Evolutionary conservation across 352 stramenopile species (phyloP).

Genomic region (Phytophthora palmivora): DNA sequence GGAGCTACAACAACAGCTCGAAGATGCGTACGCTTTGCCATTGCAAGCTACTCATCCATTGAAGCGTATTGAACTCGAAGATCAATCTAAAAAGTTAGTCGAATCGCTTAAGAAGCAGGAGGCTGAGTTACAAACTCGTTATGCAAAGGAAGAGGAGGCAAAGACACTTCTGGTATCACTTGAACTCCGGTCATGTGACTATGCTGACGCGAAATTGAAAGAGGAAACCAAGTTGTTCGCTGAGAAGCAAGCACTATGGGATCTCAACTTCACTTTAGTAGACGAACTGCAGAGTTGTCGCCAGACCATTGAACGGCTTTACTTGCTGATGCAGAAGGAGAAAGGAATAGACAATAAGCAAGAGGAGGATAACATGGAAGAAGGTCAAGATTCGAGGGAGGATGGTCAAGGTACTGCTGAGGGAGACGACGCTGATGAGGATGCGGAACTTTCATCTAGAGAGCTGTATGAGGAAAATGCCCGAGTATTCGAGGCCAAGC

Average conservation of each 20-base stretch:
- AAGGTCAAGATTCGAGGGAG: too few species aligned
- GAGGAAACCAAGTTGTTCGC: slow-evolving; percentile 63
- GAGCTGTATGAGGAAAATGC: slow-evolving; percentile 49
- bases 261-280: slow-evolving; percentile 49
- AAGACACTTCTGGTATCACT: slow-evolving; percentile 53
- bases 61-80: slow-evolving; percentile 50
- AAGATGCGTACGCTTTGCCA: slow-evolving; percentile 53
- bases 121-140: slow-evolving; percentile 28
- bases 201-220: slow-evolving; percentile 50
- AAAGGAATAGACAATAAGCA: not conserved
- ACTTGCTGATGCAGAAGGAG: slow-evolving; percentile 38
- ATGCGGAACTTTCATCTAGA: slow-evolving; percentile 8
- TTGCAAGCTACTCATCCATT: slow-evolving; percentile 62
- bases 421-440: slow-evolving; percentile 1
- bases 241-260: slow-evolving; percentile 74
- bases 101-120: slow-evolving; percentile 33
- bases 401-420: not conserved
- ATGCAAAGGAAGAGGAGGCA: slow-evolving; percentile 45
- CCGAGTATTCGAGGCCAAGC: slow-evolving; percentile 57
- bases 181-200: slow-evolving; percentile 55
- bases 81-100: slow-evolving; percentile 33
- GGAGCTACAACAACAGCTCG: slow-evolving; percentile 48
- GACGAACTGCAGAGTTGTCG: slow-evolving; percentile 49
- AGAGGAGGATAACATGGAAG: not conserved
- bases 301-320: slow-evolving; percentile 54